Conservation (phyloP, 805 yeast genomes). For the Starmerella stigmatis region DNA sequence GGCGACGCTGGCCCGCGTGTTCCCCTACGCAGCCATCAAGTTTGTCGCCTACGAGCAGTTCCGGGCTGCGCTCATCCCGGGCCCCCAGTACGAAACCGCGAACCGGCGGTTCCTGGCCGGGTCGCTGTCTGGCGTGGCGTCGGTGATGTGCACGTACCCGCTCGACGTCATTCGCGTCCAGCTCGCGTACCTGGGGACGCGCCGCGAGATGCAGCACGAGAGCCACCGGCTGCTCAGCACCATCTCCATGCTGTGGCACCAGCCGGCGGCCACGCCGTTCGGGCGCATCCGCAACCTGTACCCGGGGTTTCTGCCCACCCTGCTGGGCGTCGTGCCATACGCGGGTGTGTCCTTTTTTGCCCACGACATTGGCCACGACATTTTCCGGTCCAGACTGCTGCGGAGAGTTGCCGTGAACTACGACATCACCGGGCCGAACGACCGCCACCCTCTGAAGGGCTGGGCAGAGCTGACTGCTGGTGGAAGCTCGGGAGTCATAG, state of each 20-base stretch:
- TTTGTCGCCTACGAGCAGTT: conserved; percentile 94
- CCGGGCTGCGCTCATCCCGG: conserved; percentile 66
- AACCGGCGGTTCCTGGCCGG: conserved; percentile 76
- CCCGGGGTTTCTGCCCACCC: conserved; percentile 88
- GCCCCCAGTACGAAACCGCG: conserved; percentile 64
- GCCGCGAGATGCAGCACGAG: conserved; percentile 32
- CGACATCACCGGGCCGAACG: conserved; percentile 10
- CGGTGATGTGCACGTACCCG: conserved; percentile 86
- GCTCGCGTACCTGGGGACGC: conserved; percentile 55
- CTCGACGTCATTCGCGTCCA: conserved; percentile 82
- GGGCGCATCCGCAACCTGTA: conserved; percentile 52
- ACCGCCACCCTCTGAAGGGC: conserved; percentile 58
- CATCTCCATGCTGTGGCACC: conserved; percentile 27
- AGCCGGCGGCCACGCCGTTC: conserved; percentile 14
- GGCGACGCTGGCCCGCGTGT: conserved; percentile 78
- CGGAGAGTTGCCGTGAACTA: conserved; percentile 36
- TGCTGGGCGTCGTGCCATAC: conserved; percentile 91
- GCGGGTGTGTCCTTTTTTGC: conserved; percentile 96
- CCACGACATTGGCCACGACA: conserved; percentile 82
- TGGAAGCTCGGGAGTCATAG: conserved; percentile 87
- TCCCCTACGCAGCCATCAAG: conserved; percentile 95
- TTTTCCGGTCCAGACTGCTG: conserved; percentile 54
- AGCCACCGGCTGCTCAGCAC: conserved; percentile 26
- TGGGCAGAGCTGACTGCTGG: conserved; percentile 95
- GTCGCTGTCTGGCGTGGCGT: conserved; percentile 74